Evolutionary conservation across 352 stramenopile genomes (phyloP), one percentile per base, ranked within the genome.

Genomic region (Thalassiosira sp.): DNA sequence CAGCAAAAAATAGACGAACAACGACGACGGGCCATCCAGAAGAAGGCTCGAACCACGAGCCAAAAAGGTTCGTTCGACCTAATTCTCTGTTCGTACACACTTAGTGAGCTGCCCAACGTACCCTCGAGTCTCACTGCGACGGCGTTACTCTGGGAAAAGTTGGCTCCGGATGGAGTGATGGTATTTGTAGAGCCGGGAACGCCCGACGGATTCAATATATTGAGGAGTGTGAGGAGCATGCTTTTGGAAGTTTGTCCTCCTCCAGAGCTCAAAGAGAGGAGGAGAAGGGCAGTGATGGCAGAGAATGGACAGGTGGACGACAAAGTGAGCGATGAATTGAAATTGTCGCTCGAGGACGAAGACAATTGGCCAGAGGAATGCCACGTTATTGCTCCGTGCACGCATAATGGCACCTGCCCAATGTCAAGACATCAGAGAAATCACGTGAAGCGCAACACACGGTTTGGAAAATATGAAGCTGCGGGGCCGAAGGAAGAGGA

Each of bases 321-420:
- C 53, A 16, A 63, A n/a, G 57, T 64, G 10, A 35, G 53, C 22
- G 24, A 42, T 31, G 43, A 69, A 20, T 42, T 8, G 13, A 42
- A 27, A 59, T 37, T 8, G 53, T 33, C 16, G 10, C 35, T 49
- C 7, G 24, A 56, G 10, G 46, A 56, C 7, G 24, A 56, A 1
- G 28, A 59, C 25, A 42, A 37, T 24, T 75, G 53, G 57, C 24
- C 20, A 42, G 72, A 79, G 35, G 72, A 86, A 59, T 90, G 82
- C 67, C 79, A 89, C 31, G 81, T 92, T n/a, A 82, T 92, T 74
- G 86, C 86, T 45, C 86, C 86, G 0, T 92, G 86, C 59, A 92
- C 86, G 20, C 86, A 92, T 49, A 89, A 88, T 61, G 84, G 79
- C 5, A 65, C 22, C n/a, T 92, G 86, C 75, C 86, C 86, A 3